Evolutionary conservation across 1,284 basidiomycete genomes (phyloP).

Genomic region (Xerocomus nothofagi): DNA sequence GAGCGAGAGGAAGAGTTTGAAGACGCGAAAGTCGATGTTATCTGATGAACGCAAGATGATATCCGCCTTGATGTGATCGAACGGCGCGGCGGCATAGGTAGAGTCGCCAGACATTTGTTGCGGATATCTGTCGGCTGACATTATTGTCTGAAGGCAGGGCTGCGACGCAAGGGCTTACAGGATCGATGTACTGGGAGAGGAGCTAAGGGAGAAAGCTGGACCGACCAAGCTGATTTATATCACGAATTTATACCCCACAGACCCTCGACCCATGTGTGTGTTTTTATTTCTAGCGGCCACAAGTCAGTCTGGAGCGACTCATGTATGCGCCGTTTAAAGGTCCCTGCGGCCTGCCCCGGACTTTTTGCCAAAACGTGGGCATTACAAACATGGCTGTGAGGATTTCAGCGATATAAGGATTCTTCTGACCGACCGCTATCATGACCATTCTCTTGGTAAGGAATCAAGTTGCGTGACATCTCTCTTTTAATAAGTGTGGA

Average conservation of each 20-base stretch:
- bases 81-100: slow-evolving; percentile 18
- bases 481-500: background rate
- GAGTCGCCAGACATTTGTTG: slow-evolving; percentile 1
- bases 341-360: background rate
- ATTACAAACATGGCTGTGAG: background rate
- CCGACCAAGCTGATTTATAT: background rate
- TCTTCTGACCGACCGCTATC: background rate
- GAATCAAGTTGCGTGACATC: background rate
- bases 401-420: too few relatives aligned
- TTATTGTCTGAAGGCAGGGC: background rate
- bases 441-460: background rate
- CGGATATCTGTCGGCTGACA: background rate
- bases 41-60: slow-evolving; percentile 45
- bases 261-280: background rate
- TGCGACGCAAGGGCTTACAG: background rate
- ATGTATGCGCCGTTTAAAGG: background rate
- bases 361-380: background rate
- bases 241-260: background rate
- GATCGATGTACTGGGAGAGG: background rate
- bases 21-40: slow-evolving; percentile 34
- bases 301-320: background rate
- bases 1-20: slow-evolving; percentile 36
- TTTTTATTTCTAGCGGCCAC: background rate
- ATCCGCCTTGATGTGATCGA: slow-evolving; percentile 24
- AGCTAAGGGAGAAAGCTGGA: background rate